Evolutionary conservation across 805 yeast genomes (phyloP), one percentile per base, ranked within the genome.

Genomic region (Candida suzukii): DNA sequence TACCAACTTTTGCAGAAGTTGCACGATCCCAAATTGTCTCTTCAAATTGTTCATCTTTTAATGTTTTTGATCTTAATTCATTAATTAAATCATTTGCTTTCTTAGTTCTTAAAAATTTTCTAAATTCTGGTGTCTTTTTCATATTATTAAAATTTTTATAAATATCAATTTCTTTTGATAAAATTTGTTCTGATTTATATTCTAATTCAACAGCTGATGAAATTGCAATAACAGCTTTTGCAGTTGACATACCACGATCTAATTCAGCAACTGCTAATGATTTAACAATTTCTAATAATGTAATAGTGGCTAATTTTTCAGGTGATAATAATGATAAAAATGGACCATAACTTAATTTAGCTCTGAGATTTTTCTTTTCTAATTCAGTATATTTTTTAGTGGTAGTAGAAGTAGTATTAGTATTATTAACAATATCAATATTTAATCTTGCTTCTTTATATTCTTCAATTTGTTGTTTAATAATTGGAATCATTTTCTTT

Each of bases 201-300:
- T 93, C 98, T 51, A 80, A 62, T 57, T 91, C 96, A 19, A 91
- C 70, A 12, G 95, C 88, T 49, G 73, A 78, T 9, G 96, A 95
- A 4, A 91, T 88, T 0, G 84, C 70, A 17, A 83, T 66, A 14
- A 88, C 86, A 0, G 95, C 88, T 49, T 86, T 72, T 0, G 95
- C 86, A 0, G 91, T 81, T 51, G 90, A 73, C 76, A 88, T 80
- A 32, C 95, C 96, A 47, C 84, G 88, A 12, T 73, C 68, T 25
- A 80, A 73, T 31, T 88, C 95, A 30, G 86, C 82, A 2, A 90
- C 78, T 3, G 88, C 76, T 46, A 82, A 78, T 41, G 84, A 63
- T 47, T 83, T 83, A 52, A 91, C 63, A 28, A 88, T 55, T 61
- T 91, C 98, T 53, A 91, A 64, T 51, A 91, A 84, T 0, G 96